Percentiles rank a stretch among this genome's conserved stretches.
Evolutionary conservation across 768 basidiomycete species (phyloP).

Genomic region (Wakefieldia striispora): DNA sequence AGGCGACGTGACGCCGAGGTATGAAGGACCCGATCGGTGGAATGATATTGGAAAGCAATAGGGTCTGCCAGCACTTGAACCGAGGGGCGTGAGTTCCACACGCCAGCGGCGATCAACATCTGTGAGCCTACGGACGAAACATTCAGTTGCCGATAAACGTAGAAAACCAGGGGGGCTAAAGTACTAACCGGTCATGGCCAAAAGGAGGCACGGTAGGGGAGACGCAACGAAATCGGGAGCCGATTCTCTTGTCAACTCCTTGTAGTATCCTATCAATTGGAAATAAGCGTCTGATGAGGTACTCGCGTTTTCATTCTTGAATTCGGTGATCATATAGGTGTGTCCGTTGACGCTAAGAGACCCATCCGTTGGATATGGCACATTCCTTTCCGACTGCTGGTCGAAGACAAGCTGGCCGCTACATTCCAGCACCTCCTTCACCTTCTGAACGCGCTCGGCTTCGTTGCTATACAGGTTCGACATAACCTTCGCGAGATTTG

Average conservation of each 20-base stretch:
- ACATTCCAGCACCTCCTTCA: constrained; percentile 6
- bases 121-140: no score
- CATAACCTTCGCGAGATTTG: constrained; percentile 20
- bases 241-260: constrained; percentile 12
- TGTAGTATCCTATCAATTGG: constrained; percentile 21
- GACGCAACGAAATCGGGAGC: constrained; percentile 10
- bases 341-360: not conserved
- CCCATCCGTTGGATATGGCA: not conserved
- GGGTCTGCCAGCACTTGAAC: no score
- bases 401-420: no score
- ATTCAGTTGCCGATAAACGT: no score
- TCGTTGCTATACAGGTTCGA: constrained; percentile 19
- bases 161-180: no score
- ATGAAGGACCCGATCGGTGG: no score
- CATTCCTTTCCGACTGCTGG: not conserved
- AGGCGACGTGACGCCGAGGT: no score
- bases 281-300: constrained; percentile 24
- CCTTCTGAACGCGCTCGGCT: constrained; percentile 1
- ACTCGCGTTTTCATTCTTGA: constrained; percentile 22
- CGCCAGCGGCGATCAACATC: no score
- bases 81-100: no score
- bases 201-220: constrained; percentile 27
- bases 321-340: constrained; percentile 12
- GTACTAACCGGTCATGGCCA: constrained; percentile 22
- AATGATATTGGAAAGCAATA: no score